Conservation (phyloP, 805 yeast species). For the Cyberlindnera saturnus region DNA sequence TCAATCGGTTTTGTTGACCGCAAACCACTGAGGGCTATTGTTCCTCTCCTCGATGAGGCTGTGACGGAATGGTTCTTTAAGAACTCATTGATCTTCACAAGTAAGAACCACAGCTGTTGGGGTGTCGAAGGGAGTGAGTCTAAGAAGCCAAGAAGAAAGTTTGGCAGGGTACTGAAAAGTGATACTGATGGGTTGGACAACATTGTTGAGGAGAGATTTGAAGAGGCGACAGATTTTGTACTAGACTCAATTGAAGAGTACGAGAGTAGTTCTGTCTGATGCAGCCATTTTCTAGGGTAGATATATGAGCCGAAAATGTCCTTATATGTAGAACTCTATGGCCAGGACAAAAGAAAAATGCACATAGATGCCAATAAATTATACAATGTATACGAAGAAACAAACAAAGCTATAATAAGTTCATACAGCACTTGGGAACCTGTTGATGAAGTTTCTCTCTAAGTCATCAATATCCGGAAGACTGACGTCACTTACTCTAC, state of each 20-base stretch:
- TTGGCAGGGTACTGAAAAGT: constrained; percentile 80
- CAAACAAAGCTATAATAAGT: background rate
- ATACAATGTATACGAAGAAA: too few relatives aligned
- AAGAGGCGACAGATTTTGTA: constrained; percentile 80
- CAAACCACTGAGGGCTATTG: constrained; percentile 66
- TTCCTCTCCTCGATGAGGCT: constrained; percentile 84
- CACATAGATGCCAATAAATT: too few relatives aligned
- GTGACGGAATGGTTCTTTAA: constrained; percentile 89
- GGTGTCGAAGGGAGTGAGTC: constrained; percentile 39
- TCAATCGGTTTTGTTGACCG: constrained; percentile 65
- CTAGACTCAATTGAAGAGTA: constrained; percentile 71
- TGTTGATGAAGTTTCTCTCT: constrained; percentile 48
- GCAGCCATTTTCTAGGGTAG: too few relatives aligned
- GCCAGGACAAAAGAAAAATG: too few relatives aligned
- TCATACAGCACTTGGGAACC: constrained; percentile 56
- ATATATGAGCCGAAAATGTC: too few relatives aligned
- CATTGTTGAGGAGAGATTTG: constrained; percentile 73
- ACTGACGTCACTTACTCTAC: constrained; percentile 33
- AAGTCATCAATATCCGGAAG: constrained; percentile 52
- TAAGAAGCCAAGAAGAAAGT: constrained; percentile 83
- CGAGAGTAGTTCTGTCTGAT: constrained; percentile 31
- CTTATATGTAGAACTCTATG: too few relatives aligned
- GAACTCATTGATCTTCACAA: constrained; percentile 77
- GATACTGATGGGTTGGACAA: constrained; percentile 69
- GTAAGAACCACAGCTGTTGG: constrained; percentile 78